Evolutionary conservation across 2,329 filamentous ascomycete species (phyloP), one percentile per base, ranked within the genome.

Genomic region (Monilinia vaccinii-corymbosi): DNA sequence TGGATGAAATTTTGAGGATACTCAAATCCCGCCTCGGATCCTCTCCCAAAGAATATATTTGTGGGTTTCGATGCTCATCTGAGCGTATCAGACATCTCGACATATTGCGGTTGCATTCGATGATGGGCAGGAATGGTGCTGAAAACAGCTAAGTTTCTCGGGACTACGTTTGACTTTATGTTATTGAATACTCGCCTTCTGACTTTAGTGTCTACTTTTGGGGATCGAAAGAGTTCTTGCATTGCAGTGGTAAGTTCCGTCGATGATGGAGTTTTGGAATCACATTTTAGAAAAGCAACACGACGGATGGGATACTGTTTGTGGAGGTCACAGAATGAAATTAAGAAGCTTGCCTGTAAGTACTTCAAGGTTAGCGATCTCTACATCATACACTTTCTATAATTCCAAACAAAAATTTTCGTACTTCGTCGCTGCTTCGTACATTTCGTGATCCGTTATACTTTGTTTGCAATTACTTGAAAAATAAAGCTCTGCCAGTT

Each of bases 301-400:
- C 3, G 21, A 44, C 40, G 44, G 28, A 57, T 36, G 55, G 48
- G 13, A 31, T 31, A 47, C 45, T 57, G 13, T 21, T 36, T 28
- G 34, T 10, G 34, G 23, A 14, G 44, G 21, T 28, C 45, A 18
- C 36, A 42, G n/a, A 40, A 53, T 40, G 40, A 38, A 55, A 36
- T n/a, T n/a, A 36, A 18, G 48, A 45, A 48, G 61, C 58, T 61
- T 67, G 46, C 56, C 66, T 71, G 69, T 69, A 70, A 70, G 68
- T 70, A 69, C 66, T 61, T 62, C 64, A 71, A 69, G 68, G 68
- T 71, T 69, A 59, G 68, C 67, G 57, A 68, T 69, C 62, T 65
- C 65, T 64, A 63, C 61, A 66, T 63, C 60, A 62, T 56, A 47
- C 62, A 56, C 23, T 60, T 34, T 49, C 58, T 45, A 55, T 59